A percentile compares a stretch with the other conserved stretches of the same genome.
phyloP scores from a whole-genome alignment of 2,329 filamentous ascomycete genomes.

The Fusarium nisikadoi region DNA sequence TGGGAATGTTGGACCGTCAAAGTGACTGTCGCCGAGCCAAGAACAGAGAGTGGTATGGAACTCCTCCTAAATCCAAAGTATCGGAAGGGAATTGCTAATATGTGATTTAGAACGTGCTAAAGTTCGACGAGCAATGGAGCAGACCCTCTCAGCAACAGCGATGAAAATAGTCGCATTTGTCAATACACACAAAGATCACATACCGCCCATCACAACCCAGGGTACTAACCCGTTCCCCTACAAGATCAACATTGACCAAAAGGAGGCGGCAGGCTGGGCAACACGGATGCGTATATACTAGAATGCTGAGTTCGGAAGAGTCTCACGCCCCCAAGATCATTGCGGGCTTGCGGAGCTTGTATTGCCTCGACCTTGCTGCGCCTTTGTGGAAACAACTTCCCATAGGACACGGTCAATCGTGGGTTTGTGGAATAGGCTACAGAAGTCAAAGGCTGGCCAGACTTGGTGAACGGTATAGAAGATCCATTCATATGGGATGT shows the following conservation, averaged over 20 bases:
- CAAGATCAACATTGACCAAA: constrained; percentile 88
- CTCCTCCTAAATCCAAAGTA: background rate
- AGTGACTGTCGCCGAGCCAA: constrained; percentile 89
- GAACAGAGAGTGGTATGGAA: constrained; percentile 83
- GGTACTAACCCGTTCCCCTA: constrained; percentile 96
- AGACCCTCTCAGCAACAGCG: constrained; percentile 85
- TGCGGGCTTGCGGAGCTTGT: background rate
- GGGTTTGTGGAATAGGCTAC: background rate
- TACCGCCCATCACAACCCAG: constrained; percentile 94
- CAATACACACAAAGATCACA: constrained; percentile 92
- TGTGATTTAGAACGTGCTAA: constrained; percentile 78
- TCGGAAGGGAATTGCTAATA: background rate
- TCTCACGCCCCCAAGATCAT: background rate
- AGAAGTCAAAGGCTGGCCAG: background rate
- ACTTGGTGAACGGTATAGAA: background rate
- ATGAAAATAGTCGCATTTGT: constrained; percentile 91
- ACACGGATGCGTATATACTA: constrained; percentile 81
- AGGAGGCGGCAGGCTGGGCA: constrained; percentile 77
- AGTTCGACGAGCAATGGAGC: constrained; percentile 90
- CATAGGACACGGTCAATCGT: background rate
- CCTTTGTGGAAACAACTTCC: background rate
- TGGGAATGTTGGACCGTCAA: constrained; percentile 98
- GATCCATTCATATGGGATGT: background rate
- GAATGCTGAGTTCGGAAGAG: background rate
- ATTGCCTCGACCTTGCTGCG: background rate